Evolutionary conservation across 2,329 filamentous ascomycete genomes (phyloP), one percentile per base, ranked within the genome.

Genomic region (Bisporella sp.): DNA sequence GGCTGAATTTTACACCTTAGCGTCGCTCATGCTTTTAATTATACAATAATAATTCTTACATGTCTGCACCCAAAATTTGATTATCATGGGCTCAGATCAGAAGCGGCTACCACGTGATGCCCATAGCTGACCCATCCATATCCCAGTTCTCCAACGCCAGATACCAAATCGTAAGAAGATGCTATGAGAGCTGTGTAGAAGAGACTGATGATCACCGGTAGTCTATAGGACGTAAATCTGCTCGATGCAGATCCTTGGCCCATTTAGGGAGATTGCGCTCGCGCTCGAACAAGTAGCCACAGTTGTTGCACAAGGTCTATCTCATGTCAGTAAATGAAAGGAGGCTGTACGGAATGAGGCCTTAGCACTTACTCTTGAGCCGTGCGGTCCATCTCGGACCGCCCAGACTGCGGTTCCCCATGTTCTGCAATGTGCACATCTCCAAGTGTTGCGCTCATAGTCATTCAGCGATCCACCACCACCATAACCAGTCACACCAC

Each of bases 341-440:
- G 4, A 39, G 40, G 46, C 9, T 46, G 8, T 4, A 8, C 48
- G 6, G 51, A 41, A 3, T 29, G 35, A 13, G 45, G 30, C 32
- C 21, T 21, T 21, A 21, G 21, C 42, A 71, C 87, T 77, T 73
- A 93, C 89, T 69, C 88, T 85, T 56, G 87, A 79, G 49, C 91
- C 92, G 49, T 80, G 75, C 11, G 93, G 93, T 29, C 93, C 93
- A 69, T 97, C 91, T 61, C 93, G 78, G 3, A 97, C 92, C 45
- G 89, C 91, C 93, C 93, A 99, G 6, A 96, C 89, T 31, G 89
- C 87, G 45, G 85, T 85, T 12, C 92, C 93, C 82, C 87, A 92
- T 33, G 96, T 82, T 53, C 78, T 77, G 68, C 93, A 99, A 68
- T 97, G 92, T 42, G 75, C 75, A 70, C 93, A 99, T 55, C 89